Conservation (phyloP, 768 basidiomycete species). For the Collybiopsis confluens region DNA sequence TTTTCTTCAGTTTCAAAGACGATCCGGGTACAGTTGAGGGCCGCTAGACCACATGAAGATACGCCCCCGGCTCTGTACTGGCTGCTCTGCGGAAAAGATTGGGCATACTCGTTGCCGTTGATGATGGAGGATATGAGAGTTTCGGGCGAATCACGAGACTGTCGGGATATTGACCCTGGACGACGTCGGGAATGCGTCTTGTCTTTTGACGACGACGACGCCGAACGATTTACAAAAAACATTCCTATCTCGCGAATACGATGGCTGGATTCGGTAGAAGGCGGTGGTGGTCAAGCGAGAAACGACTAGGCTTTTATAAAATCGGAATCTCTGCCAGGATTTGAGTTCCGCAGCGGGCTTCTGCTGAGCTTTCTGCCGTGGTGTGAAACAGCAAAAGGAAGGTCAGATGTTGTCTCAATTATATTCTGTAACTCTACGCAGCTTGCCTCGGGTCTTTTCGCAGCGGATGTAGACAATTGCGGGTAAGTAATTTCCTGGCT, state of each 20-base stretch:
- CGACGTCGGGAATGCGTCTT: not conserved
- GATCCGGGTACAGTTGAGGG: conserved; percentile 58
- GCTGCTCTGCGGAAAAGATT: conserved; percentile 23
- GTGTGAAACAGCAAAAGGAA: too few species aligned
- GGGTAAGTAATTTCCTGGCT: too few species aligned
- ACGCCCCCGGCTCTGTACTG: conserved; percentile 45
- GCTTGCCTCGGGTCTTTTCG: too few species aligned
- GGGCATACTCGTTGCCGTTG: conserved; percentile 14
- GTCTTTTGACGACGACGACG: not conserved
- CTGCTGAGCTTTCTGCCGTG: too few species aligned
- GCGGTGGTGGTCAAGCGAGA: too few species aligned
- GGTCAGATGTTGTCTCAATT: too few species aligned
- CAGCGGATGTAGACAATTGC: too few species aligned
- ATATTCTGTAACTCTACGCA: too few species aligned
- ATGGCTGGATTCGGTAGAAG: not conserved
- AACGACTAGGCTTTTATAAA: too few species aligned
- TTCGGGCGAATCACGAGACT: not conserved
- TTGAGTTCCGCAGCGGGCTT: too few species aligned
- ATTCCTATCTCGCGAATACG: not conserved
- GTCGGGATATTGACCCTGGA: not conserved
- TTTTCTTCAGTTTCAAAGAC: conserved; percentile 34
- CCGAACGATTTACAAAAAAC: not conserved
- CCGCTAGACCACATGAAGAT: conserved; percentile 65
- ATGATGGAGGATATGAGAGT: too few species aligned
- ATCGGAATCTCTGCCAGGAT: too few species aligned